Base-by-base conservation (phyloP, 73 alveolate species). In the Diophrys appendiculata region DNA sequence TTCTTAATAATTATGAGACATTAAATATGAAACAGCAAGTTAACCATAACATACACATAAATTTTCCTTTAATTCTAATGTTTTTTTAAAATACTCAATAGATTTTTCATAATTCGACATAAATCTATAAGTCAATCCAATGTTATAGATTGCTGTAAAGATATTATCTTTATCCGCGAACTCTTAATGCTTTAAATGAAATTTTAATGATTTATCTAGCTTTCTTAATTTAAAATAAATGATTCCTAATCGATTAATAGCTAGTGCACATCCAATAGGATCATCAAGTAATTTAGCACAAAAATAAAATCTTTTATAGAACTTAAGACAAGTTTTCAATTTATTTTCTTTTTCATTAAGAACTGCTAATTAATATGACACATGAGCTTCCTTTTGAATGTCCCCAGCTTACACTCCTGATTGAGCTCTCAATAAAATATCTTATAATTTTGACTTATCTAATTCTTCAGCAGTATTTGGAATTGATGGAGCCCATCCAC, bases 401-500 rank as follows among this genome's bases (percentile, higher is more conserved):
- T 96, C 99, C 22, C 98, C 98, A 30, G 97, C 95, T 89, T 95
- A 81, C 70, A 95, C 94, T 60, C 99, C 99, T 35, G 98, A 95
- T 78, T 94, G 91, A 1, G 99, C 99, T 77, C 99, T 90, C 73
- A 95, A 93, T 54, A 89, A 77, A 82, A 96, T 87, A 85, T 96
- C 99, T 86, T 5, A 43, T 43, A 43, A 5, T 43, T 43, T 11
- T 5, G 60, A 43, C 18, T 43, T 43, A 43, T 43, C 86, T 52
- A 91, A 81, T 75, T 89, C 93, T 22, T 76, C 77, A 5, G 88
- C 91, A 0, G 95, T 68, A 87, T 82, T 81, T 28, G 99, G 99
- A 31, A 97, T 92, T 31, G 99, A 95, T 64, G 99, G 99, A 31
- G 99, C 98, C 95, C 97, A 97, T 33, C 98, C 99, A 71, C 91